Conservation (phyloP, 1,284 basidiomycete genomes). For the Ustilago trichophora region DNA sequence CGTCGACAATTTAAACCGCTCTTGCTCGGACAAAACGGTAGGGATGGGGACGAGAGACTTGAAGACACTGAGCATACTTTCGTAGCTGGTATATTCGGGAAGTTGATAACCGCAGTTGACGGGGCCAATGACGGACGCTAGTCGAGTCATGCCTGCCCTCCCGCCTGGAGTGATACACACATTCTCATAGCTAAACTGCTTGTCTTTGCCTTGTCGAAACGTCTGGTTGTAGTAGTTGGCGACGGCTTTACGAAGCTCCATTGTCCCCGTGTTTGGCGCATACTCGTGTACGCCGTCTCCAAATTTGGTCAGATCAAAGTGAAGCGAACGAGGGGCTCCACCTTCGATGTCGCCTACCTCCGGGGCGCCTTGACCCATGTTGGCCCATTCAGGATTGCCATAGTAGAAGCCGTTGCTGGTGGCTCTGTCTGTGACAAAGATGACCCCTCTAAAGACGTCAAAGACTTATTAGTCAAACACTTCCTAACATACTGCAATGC, state of each 20-base stretch:
- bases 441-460: conserved; percentile 67
- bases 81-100: conserved; percentile 80
- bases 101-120: conserved; percentile 76
- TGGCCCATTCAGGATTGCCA: conserved; percentile 47
- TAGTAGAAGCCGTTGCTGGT: conserved; percentile 56
- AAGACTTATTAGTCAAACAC: too few species aligned
- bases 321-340: conserved; percentile 75
- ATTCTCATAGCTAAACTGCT: conserved; percentile 88
- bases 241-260: conserved; percentile 69
- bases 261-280: conserved; percentile 89
- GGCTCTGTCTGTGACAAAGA: conserved; percentile 67
- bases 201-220: conserved; percentile 80
- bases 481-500: too few species aligned
- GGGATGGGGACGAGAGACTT: conserved; percentile 79
- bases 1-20: conserved; percentile 78
- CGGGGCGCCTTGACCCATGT: conserved; percentile 56
- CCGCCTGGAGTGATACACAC: conserved; percentile 88
- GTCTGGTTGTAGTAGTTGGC: conserved; percentile 75
- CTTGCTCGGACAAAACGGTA: conserved; percentile 67
- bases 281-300: conserved; percentile 77
- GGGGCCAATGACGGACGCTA: conserved; percentile 88
- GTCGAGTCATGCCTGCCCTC: conserved; percentile 82
- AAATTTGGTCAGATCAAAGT: conserved; percentile 72
- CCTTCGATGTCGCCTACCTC: conserved; percentile 77
- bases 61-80: conserved; percentile 82